Evolutionary conservation across 768 basidiomycete genomes (phyloP).

Genomic region (Mycena indigotica): DNA sequence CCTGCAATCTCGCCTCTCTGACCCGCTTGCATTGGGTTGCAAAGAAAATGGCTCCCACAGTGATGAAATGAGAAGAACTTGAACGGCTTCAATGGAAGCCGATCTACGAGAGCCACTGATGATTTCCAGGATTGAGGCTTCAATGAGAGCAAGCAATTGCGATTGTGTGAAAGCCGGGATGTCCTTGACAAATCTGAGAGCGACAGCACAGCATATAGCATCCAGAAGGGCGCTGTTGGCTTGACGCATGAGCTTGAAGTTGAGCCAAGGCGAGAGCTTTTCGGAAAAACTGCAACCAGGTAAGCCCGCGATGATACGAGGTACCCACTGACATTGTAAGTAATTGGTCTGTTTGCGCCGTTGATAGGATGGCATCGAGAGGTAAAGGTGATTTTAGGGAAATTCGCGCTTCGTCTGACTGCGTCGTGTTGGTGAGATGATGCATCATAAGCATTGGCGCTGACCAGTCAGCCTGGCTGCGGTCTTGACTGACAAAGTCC

Average conservation of each 20-base stretch:
- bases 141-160: constrained; percentile 40
- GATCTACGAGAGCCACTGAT: constrained; percentile 40
- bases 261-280: constrained; percentile 47
- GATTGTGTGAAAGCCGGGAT: constrained; percentile 31
- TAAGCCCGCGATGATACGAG: too few relatives aligned
- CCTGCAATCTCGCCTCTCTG: constrained; percentile 35
- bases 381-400: constrained; percentile 18
- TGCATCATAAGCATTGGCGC: constrained; percentile 46
- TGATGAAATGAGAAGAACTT: constrained; percentile 40
- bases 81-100: constrained; percentile 41
- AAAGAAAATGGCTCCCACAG: constrained; percentile 42
- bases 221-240: constrained; percentile 34
- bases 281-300: constrained; percentile 39
- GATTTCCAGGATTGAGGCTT: constrained; percentile 40
- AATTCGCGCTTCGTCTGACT: constrained; percentile 25
- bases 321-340: constrained; percentile 31
- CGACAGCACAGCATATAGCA: constrained; percentile 44
- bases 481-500: constrained; percentile 38
- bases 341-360: constrained; percentile 34
- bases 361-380: constrained; percentile 33
- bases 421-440: constrained; percentile 30
- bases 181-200: constrained; percentile 36
- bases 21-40: neutral
- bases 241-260: constrained; percentile 34
- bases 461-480: constrained; percentile 37